Conservation (phyloP, 805 yeast species). For the Pichia paraexigua region DNA sequence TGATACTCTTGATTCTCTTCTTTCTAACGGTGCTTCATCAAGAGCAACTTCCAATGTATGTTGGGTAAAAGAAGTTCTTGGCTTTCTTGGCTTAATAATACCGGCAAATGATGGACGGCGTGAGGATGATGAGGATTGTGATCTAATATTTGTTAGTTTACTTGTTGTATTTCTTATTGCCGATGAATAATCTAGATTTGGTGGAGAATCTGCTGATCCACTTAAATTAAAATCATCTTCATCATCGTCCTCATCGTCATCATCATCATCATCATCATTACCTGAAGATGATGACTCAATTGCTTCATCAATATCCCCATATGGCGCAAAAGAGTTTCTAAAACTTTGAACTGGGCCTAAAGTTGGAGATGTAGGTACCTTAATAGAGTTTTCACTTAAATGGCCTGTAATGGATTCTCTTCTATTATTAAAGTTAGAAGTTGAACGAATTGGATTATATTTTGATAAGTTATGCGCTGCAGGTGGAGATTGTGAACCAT, state of each 20-base stretch:
- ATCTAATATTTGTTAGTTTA: constrained; percentile 12
- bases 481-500: background rate
- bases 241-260: constrained; percentile 13
- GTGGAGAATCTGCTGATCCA: constrained; percentile 1
- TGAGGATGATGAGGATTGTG: constrained; percentile 18
- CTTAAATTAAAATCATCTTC: background rate
- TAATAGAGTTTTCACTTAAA: constrained; percentile 33
- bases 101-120: constrained; percentile 29
- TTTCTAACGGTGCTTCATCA: constrained; percentile 26
- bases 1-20: constrained; percentile 28
- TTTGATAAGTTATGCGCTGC: background rate
- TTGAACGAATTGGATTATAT: background rate
- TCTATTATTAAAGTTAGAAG: constrained; percentile 19
- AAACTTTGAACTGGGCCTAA: constrained; percentile 24
- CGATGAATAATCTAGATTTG: background rate
- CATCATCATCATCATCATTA: constrained; percentile 28
- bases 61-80: constrained; percentile 26
- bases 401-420: constrained; percentile 47
- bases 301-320: constrained; percentile 30
- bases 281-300: constrained; percentile 34
- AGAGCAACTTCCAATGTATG: constrained; percentile 26
- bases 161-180: background rate
- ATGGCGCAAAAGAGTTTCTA: constrained; percentile 24
- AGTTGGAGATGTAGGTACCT: constrained; percentile 35
- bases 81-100: constrained; percentile 28